These are phyloP conservation scores for Rugonectria rugulosa DNA, from an alignment of 2,329 filamentous ascomycete genomes.

Conservation along the genomic window DNA sequence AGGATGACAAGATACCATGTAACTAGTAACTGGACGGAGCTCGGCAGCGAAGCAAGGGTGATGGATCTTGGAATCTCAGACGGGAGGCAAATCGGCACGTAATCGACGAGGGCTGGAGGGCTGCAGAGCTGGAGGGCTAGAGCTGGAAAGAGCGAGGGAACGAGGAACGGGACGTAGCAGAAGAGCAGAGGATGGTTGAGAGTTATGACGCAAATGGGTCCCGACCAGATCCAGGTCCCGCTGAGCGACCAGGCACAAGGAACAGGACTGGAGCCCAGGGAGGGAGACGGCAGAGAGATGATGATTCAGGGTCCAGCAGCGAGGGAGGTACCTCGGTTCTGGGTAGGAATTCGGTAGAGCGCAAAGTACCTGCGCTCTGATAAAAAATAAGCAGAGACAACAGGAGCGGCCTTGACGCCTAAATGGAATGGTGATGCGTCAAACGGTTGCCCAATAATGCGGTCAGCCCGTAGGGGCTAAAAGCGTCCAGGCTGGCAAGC, in stretches of 20 bases:
- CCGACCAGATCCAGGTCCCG: slow-evolving; percentile 18
- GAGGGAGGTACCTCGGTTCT: neutral
- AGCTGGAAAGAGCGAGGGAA: neutral
- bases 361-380: too few relatives aligned
- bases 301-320: too few relatives aligned
- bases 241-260: slow-evolving; percentile 30
- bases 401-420: neutral
- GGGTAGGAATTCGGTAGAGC: too few relatives aligned
- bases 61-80: too few relatives aligned
- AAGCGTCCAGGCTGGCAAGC: neutral
- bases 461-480: neutral
- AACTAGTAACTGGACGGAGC: too few relatives aligned
- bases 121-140: neutral
- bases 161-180: neutral
- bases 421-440: too few relatives aligned
- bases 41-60: neutral
- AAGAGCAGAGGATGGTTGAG: slow-evolving; percentile 1
- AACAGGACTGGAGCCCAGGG: neutral
- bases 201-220: slow-evolving; percentile 38
- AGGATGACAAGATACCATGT: slow-evolving; percentile 8
- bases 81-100: too few relatives aligned
- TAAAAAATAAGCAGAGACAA: neutral
- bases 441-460: too few relatives aligned
- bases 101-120: too few relatives aligned
- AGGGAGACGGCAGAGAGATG: neutral